phyloP scores from a whole-genome alignment of 768 basidiomycete genomes.

The Rhodotorula kratochvilovae region DNA sequence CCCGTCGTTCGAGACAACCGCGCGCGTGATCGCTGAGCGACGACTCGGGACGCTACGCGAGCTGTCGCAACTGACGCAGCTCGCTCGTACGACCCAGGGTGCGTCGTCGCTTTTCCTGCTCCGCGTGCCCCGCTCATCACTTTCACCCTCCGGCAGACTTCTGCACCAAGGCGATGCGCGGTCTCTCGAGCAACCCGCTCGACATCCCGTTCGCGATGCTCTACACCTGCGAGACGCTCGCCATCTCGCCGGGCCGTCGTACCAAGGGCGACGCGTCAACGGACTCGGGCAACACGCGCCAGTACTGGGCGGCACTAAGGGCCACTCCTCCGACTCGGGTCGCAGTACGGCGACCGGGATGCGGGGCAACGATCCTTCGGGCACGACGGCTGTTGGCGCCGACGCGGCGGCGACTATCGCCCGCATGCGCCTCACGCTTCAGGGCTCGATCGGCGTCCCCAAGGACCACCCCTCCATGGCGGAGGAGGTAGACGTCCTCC shows the following conservation, averaged over 20 bases:
- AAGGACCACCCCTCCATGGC: constrained; percentile 15
- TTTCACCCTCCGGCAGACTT: constrained; percentile 2
- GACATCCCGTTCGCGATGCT: constrained; percentile 31
- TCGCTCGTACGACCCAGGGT: constrained; percentile 21
- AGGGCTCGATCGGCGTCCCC: constrained; percentile 30
- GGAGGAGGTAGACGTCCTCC: not conserved
- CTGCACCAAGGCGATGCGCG: constrained; percentile 12
- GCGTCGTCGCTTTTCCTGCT: not conserved
- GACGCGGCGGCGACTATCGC: not conserved
- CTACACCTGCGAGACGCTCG: constrained; percentile 13
- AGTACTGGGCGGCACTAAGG: not conserved
- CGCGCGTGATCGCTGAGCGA: constrained; percentile 15
- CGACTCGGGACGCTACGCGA: constrained; percentile 20
- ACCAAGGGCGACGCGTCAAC: not conserved
- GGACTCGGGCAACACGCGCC: not conserved
- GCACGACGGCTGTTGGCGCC: not conserved
- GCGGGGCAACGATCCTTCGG: not conserved
- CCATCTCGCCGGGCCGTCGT: not conserved
- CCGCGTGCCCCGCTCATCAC: not conserved
- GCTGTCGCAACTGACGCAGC: constrained; percentile 12
- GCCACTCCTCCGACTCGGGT: not conserved
- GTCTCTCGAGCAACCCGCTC: constrained; percentile 15
- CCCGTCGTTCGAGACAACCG: constrained; percentile 9
- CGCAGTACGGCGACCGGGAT: accelerated
- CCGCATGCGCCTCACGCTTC: constrained; percentile 10